Percentiles rank a stretch among this genome's conserved stretches.
Evolutionary conservation across 495 filamentous ascomycete species (phyloP).

Genomic region (Neurospora sp.): DNA sequence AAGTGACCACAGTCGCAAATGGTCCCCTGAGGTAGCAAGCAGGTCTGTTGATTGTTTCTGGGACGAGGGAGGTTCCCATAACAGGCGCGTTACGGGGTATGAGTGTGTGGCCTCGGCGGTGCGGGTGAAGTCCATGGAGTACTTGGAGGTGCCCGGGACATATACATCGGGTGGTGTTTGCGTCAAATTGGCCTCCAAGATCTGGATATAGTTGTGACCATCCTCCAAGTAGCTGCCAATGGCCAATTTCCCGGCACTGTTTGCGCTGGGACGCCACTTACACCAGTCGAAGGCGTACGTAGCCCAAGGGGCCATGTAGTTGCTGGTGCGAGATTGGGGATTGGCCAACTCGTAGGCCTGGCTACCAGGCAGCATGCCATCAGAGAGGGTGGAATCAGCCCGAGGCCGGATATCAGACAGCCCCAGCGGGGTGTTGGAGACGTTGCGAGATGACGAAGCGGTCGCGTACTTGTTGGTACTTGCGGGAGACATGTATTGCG

Average conservation of each 20-base stretch:
- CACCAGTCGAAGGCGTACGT: constrained; percentile 98
- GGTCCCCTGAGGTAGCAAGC: constrained; percentile 91
- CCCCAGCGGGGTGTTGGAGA: constrained; percentile 77
- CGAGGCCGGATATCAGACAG: constrained; percentile 82
- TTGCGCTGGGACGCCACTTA: constrained; percentile 82
- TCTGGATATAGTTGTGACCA: constrained; percentile 99
- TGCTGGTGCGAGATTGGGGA: constrained; percentile 50
- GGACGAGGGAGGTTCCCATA: constrained; percentile 97
- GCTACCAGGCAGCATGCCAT: constrained; percentile 42
- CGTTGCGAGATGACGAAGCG: constrained; percentile 61
- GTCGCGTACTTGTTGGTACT: constrained; percentile 46
- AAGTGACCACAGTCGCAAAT: constrained; percentile 90
- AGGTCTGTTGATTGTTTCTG: constrained; percentile 96
- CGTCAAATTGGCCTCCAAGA: constrained; percentile 74
- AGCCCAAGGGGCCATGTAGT: constrained; percentile 90
- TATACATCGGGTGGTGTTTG: constrained; percentile 65
- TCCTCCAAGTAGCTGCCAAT: constrained; percentile 96
- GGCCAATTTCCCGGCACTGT: constrained; percentile 81
- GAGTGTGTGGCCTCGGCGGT: constrained; percentile 97
- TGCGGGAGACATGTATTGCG: constrained; percentile 59
- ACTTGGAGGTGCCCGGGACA: constrained; percentile 55
- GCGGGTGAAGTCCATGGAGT: constrained; percentile 80
- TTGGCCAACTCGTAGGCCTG: constrained; percentile 45
- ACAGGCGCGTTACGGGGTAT: constrained; percentile 88
- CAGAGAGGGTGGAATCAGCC: constrained; percentile 64